These are phyloP conservation scores for Jatropha multifida DNA, from an alignment of 441 rosid species.

Conservation along the genomic window DNA sequence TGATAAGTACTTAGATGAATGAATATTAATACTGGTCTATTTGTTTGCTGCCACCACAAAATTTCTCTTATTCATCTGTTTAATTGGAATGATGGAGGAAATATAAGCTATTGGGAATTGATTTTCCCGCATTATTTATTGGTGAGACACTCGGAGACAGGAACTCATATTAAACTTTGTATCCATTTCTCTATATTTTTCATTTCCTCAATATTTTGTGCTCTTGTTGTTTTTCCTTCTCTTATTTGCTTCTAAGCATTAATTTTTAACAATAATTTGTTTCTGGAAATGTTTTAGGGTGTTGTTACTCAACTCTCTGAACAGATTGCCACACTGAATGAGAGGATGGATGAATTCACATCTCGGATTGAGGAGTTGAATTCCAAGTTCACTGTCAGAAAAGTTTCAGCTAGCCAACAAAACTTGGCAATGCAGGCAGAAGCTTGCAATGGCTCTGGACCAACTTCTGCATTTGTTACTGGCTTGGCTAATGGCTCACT, in stretches of 20 bases:
- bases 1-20: constrained; percentile 10
- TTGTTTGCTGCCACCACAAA: background rate
- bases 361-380: constrained; percentile 81
- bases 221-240: background rate
- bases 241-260: background rate
- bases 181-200: background rate
- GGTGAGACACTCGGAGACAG: background rate
- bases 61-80: background rate
- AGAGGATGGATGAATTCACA: constrained; percentile 94
- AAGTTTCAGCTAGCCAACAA: constrained; percentile 72
- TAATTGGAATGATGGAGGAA: constrained; percentile 1
- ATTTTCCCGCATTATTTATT: background rate
- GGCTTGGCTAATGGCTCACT: constrained; percentile 59
- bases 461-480: constrained; percentile 51
- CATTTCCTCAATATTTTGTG: background rate
- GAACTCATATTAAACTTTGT: background rate
- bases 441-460: constrained; percentile 73
- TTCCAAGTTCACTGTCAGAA: constrained; percentile 59
- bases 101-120: background rate
- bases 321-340: constrained; percentile 87
- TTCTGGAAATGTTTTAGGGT: constrained; percentile 50
- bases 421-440: constrained; percentile 72
- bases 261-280: constrained; percentile 9
- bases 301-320: constrained; percentile 84
- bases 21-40: constrained; percentile 2